phyloP scores from a whole-genome alignment of 2,329 filamentous ascomycete species.

The Paecilomyces niveus region DNA sequence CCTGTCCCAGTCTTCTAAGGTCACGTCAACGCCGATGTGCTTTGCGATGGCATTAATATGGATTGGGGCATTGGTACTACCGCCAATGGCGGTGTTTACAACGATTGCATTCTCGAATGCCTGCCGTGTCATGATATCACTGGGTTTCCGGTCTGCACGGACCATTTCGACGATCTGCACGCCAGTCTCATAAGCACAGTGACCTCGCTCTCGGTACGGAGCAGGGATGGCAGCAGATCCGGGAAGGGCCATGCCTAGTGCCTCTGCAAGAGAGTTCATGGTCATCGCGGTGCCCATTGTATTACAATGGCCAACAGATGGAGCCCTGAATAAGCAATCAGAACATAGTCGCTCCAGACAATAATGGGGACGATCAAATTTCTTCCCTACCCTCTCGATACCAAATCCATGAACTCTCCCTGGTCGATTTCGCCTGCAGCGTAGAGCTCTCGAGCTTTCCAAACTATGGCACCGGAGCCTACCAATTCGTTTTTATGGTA shows the following conservation, averaged over 20 bases:
- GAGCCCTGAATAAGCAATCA: slow-evolving; percentile 25
- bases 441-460: slow-evolving; percentile 44
- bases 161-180: slow-evolving; percentile 47
- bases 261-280: slow-evolving; percentile 48
- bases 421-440: slow-evolving; percentile 41
- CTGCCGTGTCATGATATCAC: slow-evolving; percentile 48
- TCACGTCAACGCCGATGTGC: slow-evolving; percentile 45
- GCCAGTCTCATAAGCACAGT: slow-evolving; percentile 45
- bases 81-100: slow-evolving; percentile 49
- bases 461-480: slow-evolving; percentile 42
- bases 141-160: slow-evolving; percentile 42
- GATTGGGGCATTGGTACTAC: slow-evolving; percentile 51
- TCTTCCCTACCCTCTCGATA: slow-evolving; percentile 31
- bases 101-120: slow-evolving; percentile 53
- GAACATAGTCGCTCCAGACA: not conserved
- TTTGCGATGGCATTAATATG: slow-evolving; percentile 50
- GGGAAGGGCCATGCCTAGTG: slow-evolving; percentile 47
- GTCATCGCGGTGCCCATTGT: slow-evolving; percentile 50
- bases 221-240: slow-evolving; percentile 48
- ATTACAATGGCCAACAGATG: slow-evolving; percentile 45
- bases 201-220: slow-evolving; percentile 41
- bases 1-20: slow-evolving; percentile 48
- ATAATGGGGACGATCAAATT: not conserved
- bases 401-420: slow-evolving; percentile 40
- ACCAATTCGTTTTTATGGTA: slow-evolving; percentile 35